Conservation (phyloP, 192 early-diverging fungal genomes). For the Backusella mclennaniae region DNA sequence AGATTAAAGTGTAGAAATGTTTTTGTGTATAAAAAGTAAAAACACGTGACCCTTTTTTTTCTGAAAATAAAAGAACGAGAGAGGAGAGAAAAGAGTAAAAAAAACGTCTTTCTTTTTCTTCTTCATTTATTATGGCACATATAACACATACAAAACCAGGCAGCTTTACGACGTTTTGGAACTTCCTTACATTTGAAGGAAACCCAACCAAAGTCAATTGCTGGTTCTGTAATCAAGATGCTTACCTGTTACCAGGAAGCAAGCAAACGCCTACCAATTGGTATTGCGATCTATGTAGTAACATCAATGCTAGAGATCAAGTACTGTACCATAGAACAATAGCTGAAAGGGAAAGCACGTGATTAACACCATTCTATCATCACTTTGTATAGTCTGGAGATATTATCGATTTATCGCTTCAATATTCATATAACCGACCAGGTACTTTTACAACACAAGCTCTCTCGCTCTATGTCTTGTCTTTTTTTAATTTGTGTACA, state of each 20-base stretch:
- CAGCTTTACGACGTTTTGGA: background rate
- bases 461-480: background rate
- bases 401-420: background rate
- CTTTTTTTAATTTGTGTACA: background rate
- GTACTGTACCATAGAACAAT: background rate
- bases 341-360: background rate
- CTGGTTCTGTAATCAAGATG: conserved; percentile 20
- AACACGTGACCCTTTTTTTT: background rate
- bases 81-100: no score
- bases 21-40: background rate
- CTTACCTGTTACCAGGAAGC: conserved; percentile 2
- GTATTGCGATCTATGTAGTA: conserved; percentile 13
- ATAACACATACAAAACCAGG: background rate
- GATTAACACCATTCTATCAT: background rate
- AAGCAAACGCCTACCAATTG: conserved; percentile 5
- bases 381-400: background rate
- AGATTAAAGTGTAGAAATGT: background rate
- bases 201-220: conserved; percentile 18
- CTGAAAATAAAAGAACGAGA: background rate
- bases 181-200: background rate
- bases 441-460: background rate
- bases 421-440: conserved; percentile 2
- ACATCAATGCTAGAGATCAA: conserved; percentile 15
- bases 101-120: background rate
- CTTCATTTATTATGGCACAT: background rate